These are phyloP conservation scores for Tuber magnatum DNA, from an alignment of 495 filamentous ascomycete genomes.

Conservation along the genomic window DNA sequence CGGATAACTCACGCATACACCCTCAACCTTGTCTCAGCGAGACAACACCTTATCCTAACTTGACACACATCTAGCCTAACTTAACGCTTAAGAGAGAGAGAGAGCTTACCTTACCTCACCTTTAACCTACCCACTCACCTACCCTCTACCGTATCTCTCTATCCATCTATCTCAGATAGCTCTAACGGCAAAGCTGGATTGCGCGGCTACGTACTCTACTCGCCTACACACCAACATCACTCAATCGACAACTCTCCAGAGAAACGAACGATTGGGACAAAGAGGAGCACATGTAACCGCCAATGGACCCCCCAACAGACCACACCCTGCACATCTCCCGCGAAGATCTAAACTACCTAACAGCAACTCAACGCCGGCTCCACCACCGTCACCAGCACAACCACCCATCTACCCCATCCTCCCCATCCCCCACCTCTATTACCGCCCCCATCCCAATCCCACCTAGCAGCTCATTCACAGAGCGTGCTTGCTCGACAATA, in stretches of 20 bases:
- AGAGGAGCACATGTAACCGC: slow-evolving; percentile 28
- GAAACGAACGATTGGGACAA: neutral
- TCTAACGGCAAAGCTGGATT: neutral
- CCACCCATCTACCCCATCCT: slow-evolving; percentile 5
- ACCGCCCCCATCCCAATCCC: neutral
- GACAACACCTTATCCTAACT: neutral
- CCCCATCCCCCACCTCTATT: neutral
- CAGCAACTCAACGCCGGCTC: slow-evolving; percentile 33
- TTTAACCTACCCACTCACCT: neutral
- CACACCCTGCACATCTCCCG: slow-evolving; percentile 37
- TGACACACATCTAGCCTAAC: neutral
- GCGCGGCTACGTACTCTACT: neutral
- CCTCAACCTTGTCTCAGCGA: neutral
- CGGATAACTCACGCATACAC: neutral
- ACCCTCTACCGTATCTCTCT: neutral
- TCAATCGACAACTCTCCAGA: neutral
- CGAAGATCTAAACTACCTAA: slow-evolving; percentile 40
- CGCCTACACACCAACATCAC: neutral
- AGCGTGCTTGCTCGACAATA: slow-evolving; percentile 6
- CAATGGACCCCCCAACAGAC: slow-evolving; percentile 37
- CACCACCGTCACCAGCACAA: neutral
- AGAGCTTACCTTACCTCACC: slow-evolving; percentile 1
- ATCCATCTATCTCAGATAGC: neutral
- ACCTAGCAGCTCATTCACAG: slow-evolving; percentile 1
- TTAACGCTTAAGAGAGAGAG: neutral